phyloP scores from a whole-genome alignment of 1,284 basidiomycete species.

The Ceratobasidium sp. region DNA sequence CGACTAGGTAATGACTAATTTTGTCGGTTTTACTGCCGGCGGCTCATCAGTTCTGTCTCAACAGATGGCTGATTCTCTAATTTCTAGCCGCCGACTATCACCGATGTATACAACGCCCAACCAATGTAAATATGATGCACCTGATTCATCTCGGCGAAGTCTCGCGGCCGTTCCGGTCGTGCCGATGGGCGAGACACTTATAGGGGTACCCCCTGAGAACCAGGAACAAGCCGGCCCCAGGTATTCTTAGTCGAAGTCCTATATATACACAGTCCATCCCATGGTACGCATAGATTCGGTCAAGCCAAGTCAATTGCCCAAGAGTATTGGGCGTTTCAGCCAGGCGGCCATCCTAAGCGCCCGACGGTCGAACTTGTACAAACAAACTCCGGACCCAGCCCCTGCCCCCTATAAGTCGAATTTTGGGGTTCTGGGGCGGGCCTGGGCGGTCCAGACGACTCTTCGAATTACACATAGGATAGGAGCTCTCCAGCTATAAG shows the following conservation, averaged over 20 bases:
- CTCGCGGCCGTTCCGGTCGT: background rate
- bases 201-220: background rate
- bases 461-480: background rate
- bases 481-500: conserved; percentile 1
- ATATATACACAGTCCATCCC: background rate
- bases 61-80: too few relatives aligned
- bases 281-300: background rate
- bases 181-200: background rate
- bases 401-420: background rate
- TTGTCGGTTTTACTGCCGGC: too few relatives aligned
- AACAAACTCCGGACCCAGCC: background rate
- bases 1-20: too few relatives aligned
- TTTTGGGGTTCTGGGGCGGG: background rate
- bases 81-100: too few relatives aligned
- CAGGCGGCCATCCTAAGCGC: background rate
- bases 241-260: background rate
- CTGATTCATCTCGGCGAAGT: background rate
- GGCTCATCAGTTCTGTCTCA: too few relatives aligned
- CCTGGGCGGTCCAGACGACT: background rate
- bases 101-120: too few relatives aligned
- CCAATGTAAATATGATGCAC: too few relatives aligned
- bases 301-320: background rate
- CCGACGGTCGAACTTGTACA: background rate
- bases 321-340: background rate
- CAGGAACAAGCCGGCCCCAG: background rate